Conservation (phyloP, 306 rosid genomes). For the Glycine tomentella region DNA sequence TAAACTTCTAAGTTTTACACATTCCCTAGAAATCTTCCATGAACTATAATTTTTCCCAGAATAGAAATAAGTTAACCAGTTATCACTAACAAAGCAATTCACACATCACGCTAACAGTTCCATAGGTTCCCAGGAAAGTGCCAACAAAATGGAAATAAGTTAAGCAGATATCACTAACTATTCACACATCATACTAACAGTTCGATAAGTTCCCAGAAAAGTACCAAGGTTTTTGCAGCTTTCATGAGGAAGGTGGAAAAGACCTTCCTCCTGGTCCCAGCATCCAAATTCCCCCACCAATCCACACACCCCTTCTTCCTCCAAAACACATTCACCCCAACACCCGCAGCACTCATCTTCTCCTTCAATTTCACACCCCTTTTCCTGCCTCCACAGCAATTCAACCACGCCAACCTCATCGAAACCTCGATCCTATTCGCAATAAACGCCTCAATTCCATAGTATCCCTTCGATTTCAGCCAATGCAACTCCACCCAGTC, state of each 20-base stretch:
- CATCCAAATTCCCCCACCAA: slow-evolving; percentile 85
- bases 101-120: too few relatives aligned
- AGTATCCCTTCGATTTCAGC: slow-evolving; percentile 85
- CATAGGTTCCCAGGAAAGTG: slow-evolving; percentile 50
- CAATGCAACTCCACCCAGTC: slow-evolving; percentile 87
- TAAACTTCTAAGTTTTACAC: not conserved
- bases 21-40: slow-evolving; percentile 2
- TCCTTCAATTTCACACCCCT: slow-evolving; percentile 86
- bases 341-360: slow-evolving; percentile 59
- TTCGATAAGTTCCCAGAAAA: slow-evolving; percentile 34
- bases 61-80: too few relatives aligned
- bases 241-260: slow-evolving; percentile 63
- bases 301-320: slow-evolving; percentile 92
- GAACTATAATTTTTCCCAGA: not conserved
- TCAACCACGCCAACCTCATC: slow-evolving; percentile 85
- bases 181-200: too few relatives aligned
- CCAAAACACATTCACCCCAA: slow-evolving; percentile 77
- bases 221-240: slow-evolving; percentile 80
- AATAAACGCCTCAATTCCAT: slow-evolving; percentile 74
- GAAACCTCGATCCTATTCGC: slow-evolving; percentile 82
- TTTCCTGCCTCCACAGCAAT: slow-evolving; percentile 61
- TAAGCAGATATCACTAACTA: too few relatives aligned
- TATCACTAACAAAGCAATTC: too few relatives aligned
- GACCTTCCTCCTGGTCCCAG: slow-evolving; percentile 55
- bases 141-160: slow-evolving; percentile 49